Base-by-base conservation (phyloP, 2,329 filamentous ascomycete genomes). In the Nigrospora sphaerica region DNA sequence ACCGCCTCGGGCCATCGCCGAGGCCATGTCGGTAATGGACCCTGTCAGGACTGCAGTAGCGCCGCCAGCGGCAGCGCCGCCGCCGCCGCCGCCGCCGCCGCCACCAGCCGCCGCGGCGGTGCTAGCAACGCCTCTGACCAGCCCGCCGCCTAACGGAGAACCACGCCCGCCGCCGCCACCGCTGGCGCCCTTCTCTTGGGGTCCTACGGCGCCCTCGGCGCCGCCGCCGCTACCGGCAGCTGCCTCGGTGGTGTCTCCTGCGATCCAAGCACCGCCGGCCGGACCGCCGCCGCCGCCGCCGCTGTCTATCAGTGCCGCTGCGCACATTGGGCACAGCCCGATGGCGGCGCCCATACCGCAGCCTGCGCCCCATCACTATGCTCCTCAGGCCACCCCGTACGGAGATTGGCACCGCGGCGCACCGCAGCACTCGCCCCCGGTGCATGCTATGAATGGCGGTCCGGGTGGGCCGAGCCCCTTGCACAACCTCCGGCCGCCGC, bases 351-450 rank as follows among this genome's bases (percentile, higher is more conserved):
- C 63, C 12, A 56, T 54, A 10, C 54, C 61, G 14, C 65, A 64
- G 39, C 61, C 65, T 5, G 54, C 69, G 14, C 57, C 66, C 42
- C 67, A 69, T 49, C 62, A 67, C 32, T 66, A 66, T 47, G 64
- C 68, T 7, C 64, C 70, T 6, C 57, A 67, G 4, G 19, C n/a
- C 33, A 53, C 57, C 41, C 54, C 65, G 37, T 75, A 68, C 56
- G 60, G 59, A 39, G 74, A 75, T 47, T 81, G 78, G 72, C 70
- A 73, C 46, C 72, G 74, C 17, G 68, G 70, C 13, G 63, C 73
- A 17, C 71, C 73, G 32, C 73, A 74, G 44, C 72, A 75, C 49
- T 69, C 70, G 34, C 68, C 76, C 4, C 64, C 70, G 33, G 59
- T 70, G 28, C 70, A 72, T 45, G 71, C 77, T 37, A 56, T 78